Conservation (phyloP, 2,329 filamentous ascomycete genomes). For the Aspergillus sp. region DNA sequence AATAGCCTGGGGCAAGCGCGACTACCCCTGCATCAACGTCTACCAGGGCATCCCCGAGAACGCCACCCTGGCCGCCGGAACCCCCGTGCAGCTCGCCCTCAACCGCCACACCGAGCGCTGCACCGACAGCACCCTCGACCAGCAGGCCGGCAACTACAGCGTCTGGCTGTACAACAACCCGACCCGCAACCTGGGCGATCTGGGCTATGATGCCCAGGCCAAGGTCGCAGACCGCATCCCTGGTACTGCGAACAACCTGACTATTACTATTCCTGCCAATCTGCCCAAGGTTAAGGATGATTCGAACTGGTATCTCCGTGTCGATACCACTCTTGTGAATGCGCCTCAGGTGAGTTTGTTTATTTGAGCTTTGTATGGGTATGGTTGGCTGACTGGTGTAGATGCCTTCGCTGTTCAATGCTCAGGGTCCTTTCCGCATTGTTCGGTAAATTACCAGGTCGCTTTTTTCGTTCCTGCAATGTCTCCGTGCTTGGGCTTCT, state of each 20-base stretch:
- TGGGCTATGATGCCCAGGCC: constrained; percentile 22
- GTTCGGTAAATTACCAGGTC: not conserved
- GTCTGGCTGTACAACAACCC: constrained; percentile 34
- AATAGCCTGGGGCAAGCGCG: constrained; percentile 35
- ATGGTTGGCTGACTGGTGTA: not conserved
- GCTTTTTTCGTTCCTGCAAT: too few relatives aligned
- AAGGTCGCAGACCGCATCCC: constrained; percentile 22
- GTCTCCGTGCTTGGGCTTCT: too few relatives aligned
- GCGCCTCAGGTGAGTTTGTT: constrained; percentile 29
- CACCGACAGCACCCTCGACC: constrained; percentile 18
- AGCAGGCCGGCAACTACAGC: constrained; percentile 24
- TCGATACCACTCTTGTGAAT: constrained; percentile 20
- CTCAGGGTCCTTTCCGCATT: not conserved
- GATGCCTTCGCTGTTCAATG: not conserved
- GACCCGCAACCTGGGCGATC: constrained; percentile 19
- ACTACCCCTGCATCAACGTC: constrained; percentile 34
- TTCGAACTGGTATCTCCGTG: constrained; percentile 30
- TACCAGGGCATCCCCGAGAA: constrained; percentile 34
- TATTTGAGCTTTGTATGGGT: not conserved
- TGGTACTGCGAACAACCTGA: constrained; percentile 18
- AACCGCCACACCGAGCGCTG: constrained; percentile 29
- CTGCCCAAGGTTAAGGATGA: constrained; percentile 27
- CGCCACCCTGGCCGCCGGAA: constrained; percentile 27
- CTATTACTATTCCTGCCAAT: constrained; percentile 25
- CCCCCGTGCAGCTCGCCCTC: constrained; percentile 26